These are phyloP conservation scores for Suillus lakei DNA, from an alignment of 768 basidiomycete genomes.

Conservation along the genomic window DNA sequence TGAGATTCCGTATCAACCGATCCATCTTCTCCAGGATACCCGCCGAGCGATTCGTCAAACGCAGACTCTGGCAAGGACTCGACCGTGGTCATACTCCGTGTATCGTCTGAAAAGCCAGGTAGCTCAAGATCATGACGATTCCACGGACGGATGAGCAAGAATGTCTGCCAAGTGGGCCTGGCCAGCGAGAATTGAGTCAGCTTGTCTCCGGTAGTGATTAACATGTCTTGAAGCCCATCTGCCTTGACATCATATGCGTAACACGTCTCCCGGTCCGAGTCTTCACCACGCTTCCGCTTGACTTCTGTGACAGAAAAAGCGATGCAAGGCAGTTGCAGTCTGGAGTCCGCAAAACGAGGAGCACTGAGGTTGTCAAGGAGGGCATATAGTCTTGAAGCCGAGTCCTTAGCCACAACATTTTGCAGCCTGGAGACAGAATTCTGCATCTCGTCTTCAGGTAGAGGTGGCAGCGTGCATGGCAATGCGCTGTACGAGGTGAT, in stretches of 20 bases:
- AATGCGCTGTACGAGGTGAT: background rate
- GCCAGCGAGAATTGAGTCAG: too few relatives aligned
- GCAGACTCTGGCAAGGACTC: background rate
- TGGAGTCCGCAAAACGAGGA: background rate
- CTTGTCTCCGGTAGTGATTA: too few relatives aligned
- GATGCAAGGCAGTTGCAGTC: background rate
- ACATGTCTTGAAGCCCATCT: too few relatives aligned
- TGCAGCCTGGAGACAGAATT: background rate
- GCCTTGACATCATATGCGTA: background rate
- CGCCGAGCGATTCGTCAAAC: too few relatives aligned
- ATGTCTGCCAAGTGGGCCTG: too few relatives aligned
- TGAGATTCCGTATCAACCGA: background rate
- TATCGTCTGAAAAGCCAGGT: background rate
- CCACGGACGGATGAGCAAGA: too few relatives aligned
- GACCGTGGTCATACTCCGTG: background rate
- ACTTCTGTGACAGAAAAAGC: background rate
- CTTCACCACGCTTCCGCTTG: background rate
- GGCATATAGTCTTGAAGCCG: background rate
- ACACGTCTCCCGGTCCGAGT: background rate
- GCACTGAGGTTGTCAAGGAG: background rate
- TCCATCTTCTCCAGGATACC: background rate
- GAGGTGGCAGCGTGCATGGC: background rate
- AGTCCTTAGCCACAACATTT: background rate
- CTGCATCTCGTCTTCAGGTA: background rate
- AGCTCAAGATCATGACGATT: background rate